Evolutionary conservation across 2,329 filamentous ascomycete genomes (phyloP).

Genomic region (Thelonectria blattea): DNA sequence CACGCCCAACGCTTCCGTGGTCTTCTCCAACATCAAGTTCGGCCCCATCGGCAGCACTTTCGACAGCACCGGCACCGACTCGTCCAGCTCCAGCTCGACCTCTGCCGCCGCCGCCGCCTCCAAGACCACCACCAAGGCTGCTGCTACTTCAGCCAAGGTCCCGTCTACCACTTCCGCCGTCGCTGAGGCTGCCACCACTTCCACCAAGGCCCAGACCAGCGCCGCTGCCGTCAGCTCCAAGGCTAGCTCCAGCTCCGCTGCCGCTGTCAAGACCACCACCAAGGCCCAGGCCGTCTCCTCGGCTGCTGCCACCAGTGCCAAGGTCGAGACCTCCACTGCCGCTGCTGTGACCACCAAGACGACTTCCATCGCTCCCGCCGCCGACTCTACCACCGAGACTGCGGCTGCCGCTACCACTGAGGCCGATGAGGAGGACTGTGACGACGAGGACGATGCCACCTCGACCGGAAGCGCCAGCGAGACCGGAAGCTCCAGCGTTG

Average conservation of each 20-base stretch:
- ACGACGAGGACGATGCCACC: conserved; percentile 4
- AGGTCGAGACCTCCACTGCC: background rate
- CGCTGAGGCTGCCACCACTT: conserved; percentile 5
- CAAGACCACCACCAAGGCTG: conserved; percentile 14
- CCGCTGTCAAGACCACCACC: conserved; percentile 7
- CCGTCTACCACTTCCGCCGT: background rate
- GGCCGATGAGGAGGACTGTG: conserved; percentile 6
- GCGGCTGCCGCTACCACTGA: background rate
- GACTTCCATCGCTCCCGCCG: background rate
- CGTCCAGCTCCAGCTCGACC: conserved; percentile 10
- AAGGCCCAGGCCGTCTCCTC: background rate
- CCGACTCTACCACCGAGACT: conserved; percentile 1
- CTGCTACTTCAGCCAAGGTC: background rate
- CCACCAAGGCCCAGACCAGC: conserved; percentile 12
- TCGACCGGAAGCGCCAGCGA: background rate
- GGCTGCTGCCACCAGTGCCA: conserved; percentile 5
- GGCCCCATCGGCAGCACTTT: conserved; percentile 61
- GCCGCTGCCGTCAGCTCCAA: background rate
- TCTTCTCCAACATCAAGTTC: conserved; percentile 64
- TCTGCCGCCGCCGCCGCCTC: conserved; percentile 7
- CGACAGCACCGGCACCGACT: conserved; percentile 19
- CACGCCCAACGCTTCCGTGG: conserved; percentile 54
- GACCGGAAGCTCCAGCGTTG: background rate
- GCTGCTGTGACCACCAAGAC: background rate
- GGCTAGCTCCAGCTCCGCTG: background rate